phyloP scores from a whole-genome alignment of 73 alveolate species.

The Paramecium octaurelia region DNA sequence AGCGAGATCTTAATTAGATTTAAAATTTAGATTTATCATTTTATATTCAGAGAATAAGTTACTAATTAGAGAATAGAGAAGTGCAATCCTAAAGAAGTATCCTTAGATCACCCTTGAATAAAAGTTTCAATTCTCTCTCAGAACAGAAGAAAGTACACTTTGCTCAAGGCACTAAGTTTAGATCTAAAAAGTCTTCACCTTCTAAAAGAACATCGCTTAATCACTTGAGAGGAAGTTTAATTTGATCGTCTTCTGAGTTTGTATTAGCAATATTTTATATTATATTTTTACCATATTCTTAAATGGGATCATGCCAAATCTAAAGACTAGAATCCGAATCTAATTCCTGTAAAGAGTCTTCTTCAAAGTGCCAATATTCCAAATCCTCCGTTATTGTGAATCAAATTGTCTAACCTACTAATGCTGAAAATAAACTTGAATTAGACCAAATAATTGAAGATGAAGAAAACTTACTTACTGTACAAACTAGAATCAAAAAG shows the following conservation, averaged over 20 bases:
- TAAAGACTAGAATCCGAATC: neutral
- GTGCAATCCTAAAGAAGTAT: neutral
- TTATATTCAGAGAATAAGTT: neutral
- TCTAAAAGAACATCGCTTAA: neutral
- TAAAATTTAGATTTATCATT: neutral
- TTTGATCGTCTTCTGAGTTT: neutral
- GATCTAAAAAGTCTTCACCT: neutral
- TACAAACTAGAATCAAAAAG: neutral
- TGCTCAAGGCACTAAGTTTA: neutral
- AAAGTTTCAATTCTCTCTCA: neutral
- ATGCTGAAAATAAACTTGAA: neutral
- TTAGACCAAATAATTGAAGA: neutral
- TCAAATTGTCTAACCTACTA: neutral
- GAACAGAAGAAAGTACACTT: neutral
- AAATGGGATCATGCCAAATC: neutral
- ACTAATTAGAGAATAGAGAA: neutral
- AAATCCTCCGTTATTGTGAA: neutral
- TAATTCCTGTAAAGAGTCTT: neutral
- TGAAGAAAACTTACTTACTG: neutral
- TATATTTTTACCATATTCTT: neutral
- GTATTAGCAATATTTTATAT: neutral
- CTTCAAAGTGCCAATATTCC: neutral
- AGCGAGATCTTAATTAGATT: neutral
- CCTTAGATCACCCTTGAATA: neutral
- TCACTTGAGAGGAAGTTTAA: neutral